Percentiles rank a stretch among this genome's conserved stretches.
These are phyloP conservation scores for Nicotiana attenuata DNA, from an alignment of 257 asterid species.

Conservation along the genomic window DNA sequence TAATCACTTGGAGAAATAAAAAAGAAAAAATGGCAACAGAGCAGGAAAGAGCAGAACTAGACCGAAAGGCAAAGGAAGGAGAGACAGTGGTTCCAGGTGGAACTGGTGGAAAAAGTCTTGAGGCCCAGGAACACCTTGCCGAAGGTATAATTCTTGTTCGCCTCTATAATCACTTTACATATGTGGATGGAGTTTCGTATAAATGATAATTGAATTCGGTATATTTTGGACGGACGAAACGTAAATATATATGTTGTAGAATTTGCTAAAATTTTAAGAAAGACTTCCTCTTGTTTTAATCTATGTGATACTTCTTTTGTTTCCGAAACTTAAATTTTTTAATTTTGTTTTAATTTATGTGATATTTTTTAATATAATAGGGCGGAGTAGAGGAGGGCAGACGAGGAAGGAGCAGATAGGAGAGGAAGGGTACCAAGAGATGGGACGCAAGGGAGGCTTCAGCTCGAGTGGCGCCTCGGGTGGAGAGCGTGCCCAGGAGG, in stretches of 20 bases:
- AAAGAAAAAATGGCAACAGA: slow-evolving; percentile 28
- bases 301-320: too few species aligned
- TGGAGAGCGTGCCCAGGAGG: slow-evolving; percentile 33
- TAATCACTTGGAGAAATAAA: too few species aligned
- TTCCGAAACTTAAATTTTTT: too few species aligned
- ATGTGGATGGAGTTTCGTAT: too few species aligned
- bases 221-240: too few species aligned
- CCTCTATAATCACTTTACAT: too few species aligned
- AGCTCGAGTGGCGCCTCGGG: slow-evolving; percentile 35
- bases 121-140: slow-evolving; percentile 60
- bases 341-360: too few species aligned
- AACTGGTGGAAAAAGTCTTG: slow-evolving; percentile 50
- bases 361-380: neutral
- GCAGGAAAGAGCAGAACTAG: slow-evolving; percentile 35
- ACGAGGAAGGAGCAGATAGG: slow-evolving; percentile 52
- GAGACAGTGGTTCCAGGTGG: slow-evolving; percentile 61
- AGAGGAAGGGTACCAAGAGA: slow-evolving; percentile 44
- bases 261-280: too few species aligned
- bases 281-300: too few species aligned
- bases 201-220: too few species aligned
- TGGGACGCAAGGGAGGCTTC: slow-evolving; percentile 51
- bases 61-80: slow-evolving; percentile 47
- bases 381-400: slow-evolving; percentile 57
- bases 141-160: slow-evolving; percentile 23
- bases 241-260: too few species aligned